Percentiles rank a stretch among this genome's conserved stretches.
Conservation (phyloP, 73 alveolate species). For the Vitrella brassicaformis region DNA sequence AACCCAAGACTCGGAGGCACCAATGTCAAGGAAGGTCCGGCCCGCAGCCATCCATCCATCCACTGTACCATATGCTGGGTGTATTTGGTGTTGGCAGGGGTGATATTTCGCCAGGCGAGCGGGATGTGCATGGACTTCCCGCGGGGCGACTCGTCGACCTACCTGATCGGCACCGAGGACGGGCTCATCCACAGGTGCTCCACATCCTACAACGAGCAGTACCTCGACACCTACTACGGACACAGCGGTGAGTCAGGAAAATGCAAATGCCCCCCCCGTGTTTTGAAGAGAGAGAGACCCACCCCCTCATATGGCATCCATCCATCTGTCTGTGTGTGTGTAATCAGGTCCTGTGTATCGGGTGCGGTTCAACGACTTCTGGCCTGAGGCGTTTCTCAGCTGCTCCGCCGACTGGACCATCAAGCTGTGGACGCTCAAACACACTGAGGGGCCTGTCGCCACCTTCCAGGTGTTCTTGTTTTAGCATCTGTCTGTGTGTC, state of each 20-base stretch:
- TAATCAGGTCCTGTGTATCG: slow-evolving; percentile 81
- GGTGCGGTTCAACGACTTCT: slow-evolving; percentile 68
- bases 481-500: not conserved
- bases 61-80: too few relatives aligned
- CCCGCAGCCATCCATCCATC: too few relatives aligned
- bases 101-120: not conserved
- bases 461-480: not conserved
- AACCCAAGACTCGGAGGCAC: slow-evolving; percentile 45
- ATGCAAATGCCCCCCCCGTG: slow-evolving; percentile 76
- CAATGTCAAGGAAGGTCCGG: not conserved
- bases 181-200: slow-evolving; percentile 77
- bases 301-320: too few relatives aligned
- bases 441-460: slow-evolving; percentile 22
- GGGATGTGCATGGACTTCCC: slow-evolving; percentile 60
- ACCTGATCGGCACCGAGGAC: slow-evolving; percentile 81
- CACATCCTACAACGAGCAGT: slow-evolving; percentile 76
- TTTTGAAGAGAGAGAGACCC: too few relatives aligned
- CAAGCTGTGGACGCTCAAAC: slow-evolving; percentile 74
- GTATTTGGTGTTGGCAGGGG: too few relatives aligned
- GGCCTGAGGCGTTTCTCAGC: slow-evolving; percentile 67
- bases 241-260: slow-evolving; percentile 84
- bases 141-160: slow-evolving; percentile 57
- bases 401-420: slow-evolving; percentile 91
- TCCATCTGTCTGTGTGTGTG: too few relatives aligned
- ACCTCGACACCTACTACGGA: slow-evolving; percentile 80